Base-by-base conservation (phyloP, 2,329 filamentous ascomycete species). In the Colletotrichum sp. region DNA sequence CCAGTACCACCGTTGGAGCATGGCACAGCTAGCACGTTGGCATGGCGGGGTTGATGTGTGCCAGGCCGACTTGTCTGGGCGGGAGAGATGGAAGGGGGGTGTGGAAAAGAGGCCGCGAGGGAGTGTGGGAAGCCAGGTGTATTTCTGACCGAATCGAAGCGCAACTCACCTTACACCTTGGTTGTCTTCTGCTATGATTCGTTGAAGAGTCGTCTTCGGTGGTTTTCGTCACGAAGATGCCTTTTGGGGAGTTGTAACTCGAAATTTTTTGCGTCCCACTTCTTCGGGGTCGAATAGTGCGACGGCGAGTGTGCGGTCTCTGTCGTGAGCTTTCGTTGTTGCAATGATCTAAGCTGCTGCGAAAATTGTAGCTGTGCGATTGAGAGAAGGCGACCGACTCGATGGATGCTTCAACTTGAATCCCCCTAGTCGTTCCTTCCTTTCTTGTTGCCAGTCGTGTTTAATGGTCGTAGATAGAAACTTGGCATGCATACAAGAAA, bases 401-500 rank as follows among this genome's bases (percentile, higher is more conserved):
- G 34, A 67, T 58, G 12, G 51, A 51, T 29, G 38, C n/a, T 57
- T 34, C 24, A 61, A 58, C 38, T 24, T 55, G 78, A 78, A 78
- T 71, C 76, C 73, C 76, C 80, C 66, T 76, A 76, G 61, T 76
- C 34, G 24, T 27, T 61, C 76, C 72, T 77, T 63, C 78, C 77
- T 76, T 12, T 57, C 65, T 76, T 81, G 77, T 51, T 64, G 43
- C 36, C n/a, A 33, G 18, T 18, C 13, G 34, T n/a, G 74, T 78
- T 79, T 75, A 74, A 79, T 77, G 80, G 79, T 81, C 38, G 34
- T 8, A 29, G 34, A 7, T 21, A 57, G 11, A 65, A 34, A 72
- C 84, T 85, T 85, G 83, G 82, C 83, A 80, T 81, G 81, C 82
- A 85, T 82, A 76, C 79, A 81, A 75, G 81, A 75, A 54, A 55